These are phyloP conservation scores for Dorcoceras hygrometricum DNA, from an alignment of 257 asterid genomes.

Conservation along the genomic window DNA sequence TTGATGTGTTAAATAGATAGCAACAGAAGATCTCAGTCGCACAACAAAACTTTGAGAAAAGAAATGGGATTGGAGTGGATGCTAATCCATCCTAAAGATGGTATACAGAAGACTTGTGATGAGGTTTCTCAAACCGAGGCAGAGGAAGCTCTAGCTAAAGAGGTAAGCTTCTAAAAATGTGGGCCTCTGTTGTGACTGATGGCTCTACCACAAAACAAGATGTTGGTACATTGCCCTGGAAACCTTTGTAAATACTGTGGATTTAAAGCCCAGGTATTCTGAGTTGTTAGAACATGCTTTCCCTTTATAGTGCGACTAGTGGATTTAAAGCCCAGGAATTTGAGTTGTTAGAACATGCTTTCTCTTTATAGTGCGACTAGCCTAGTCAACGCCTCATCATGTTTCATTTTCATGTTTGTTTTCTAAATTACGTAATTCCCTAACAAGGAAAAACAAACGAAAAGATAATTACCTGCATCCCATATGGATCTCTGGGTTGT, in stretches of 20 bases:
- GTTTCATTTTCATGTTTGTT: too few relatives aligned
- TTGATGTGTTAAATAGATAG: constrained; percentile 31
- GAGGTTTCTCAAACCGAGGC: constrained; percentile 34
- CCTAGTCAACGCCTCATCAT: too few relatives aligned
- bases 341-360: too few relatives aligned
- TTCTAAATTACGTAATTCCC: too few relatives aligned
- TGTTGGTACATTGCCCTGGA: background rate
- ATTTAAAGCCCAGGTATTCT: background rate
- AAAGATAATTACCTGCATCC: too few relatives aligned
- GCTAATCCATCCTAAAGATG: constrained; percentile 63
- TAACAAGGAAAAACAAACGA: too few relatives aligned
- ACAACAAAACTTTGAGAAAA: constrained; percentile 45
- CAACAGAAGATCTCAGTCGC: constrained; percentile 38
- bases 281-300: background rate
- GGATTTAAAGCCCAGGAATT: too few relatives aligned
- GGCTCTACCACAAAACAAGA: constrained; percentile 7
- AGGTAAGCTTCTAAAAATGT: constrained; percentile 40
- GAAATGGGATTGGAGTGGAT: constrained; percentile 98
- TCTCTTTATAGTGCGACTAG: background rate
- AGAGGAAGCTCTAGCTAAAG: constrained; percentile 53
- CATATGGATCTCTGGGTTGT: too few relatives aligned
- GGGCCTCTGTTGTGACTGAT: background rate
- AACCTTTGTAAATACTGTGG: background rate
- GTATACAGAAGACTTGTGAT: constrained; percentile 31
- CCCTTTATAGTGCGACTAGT: too few relatives aligned